phyloP scores from a whole-genome alignment of 768 basidiomycete species.

The Kwoniella dendrophila region DNA sequence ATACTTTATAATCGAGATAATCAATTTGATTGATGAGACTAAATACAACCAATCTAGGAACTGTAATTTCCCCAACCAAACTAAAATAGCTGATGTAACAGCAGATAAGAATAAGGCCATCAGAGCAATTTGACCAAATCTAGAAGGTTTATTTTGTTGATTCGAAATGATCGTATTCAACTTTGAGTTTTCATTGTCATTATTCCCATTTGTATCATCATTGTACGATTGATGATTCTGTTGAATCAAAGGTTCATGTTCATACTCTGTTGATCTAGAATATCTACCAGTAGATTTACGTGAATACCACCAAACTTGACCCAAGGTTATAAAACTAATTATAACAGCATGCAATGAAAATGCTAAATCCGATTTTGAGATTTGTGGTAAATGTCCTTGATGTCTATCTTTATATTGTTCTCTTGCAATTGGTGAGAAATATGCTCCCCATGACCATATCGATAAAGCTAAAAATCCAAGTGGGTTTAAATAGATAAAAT shows the following conservation, averaged over 20 bases:
- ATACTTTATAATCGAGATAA: constrained; percentile 57
- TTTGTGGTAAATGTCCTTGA: constrained; percentile 55
- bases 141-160: constrained; percentile 22
- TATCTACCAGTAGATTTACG: constrained; percentile 15
- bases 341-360: constrained; percentile 57
- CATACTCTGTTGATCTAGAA: too few relatives aligned
- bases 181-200: not conserved
- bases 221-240: not conserved
- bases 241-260: not conserved
- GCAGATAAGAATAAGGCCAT: constrained; percentile 36
- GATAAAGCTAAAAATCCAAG: constrained; percentile 55
- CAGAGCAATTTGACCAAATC: constrained; percentile 35
- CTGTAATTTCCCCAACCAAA: constrained; percentile 30
- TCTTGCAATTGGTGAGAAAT: constrained; percentile 49
- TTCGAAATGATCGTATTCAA: not conserved
- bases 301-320: constrained; percentile 55
- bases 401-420: constrained; percentile 56
- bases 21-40: constrained; percentile 55
- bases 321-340: constrained; percentile 49
- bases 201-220: not conserved
- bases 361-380: constrained; percentile 57
- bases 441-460: constrained; percentile 54
- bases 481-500: constrained; percentile 58
- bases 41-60: constrained; percentile 53
- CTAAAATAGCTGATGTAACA: constrained; percentile 35